Evolutionary conservation across 2,329 filamentous ascomycete species (phyloP).

Genomic region (Sporothrix luriei): DNA sequence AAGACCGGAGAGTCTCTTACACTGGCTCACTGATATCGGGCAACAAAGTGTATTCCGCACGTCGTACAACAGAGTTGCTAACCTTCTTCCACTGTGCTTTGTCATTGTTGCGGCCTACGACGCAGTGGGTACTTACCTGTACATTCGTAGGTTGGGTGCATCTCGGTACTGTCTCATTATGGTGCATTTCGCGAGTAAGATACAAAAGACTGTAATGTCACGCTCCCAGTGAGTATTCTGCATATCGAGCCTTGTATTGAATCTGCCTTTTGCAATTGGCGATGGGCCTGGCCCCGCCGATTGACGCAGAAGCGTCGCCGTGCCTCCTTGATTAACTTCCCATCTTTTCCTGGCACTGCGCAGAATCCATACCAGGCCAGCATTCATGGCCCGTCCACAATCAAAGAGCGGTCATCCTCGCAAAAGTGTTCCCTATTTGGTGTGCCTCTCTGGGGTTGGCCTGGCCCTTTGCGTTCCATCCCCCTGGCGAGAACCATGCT

Average conservation of each 20-base stretch:
- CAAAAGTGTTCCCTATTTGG: conserved; percentile 12
- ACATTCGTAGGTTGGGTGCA: neutral
- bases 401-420: neutral
- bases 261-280: neutral
- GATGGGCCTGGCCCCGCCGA: conserved; percentile 3
- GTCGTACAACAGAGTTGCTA: too few relatives aligned
- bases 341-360: neutral
- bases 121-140: too few relatives aligned
- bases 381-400: neutral
- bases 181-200: conserved; percentile 12
- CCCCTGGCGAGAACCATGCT: conserved; percentile 20
- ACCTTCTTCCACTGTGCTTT: neutral
- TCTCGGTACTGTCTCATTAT: conserved; percentile 9
- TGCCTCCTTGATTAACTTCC: conserved; percentile 1
- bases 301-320: neutral
- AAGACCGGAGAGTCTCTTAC: conserved; percentile 15
- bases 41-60: too few relatives aligned
- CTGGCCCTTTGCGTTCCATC: neutral
- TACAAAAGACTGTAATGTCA: neutral
- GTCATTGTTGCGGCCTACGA: conserved; percentile 4
- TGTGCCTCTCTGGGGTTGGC: neutral
- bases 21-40: neutral
- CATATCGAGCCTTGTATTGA: neutral
- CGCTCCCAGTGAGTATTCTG: neutral
- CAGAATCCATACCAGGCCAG: conserved; percentile 15